Evolutionary conservation across 768 basidiomycete species (phyloP).

Genomic region (Phylloporus arenicola): DNA sequence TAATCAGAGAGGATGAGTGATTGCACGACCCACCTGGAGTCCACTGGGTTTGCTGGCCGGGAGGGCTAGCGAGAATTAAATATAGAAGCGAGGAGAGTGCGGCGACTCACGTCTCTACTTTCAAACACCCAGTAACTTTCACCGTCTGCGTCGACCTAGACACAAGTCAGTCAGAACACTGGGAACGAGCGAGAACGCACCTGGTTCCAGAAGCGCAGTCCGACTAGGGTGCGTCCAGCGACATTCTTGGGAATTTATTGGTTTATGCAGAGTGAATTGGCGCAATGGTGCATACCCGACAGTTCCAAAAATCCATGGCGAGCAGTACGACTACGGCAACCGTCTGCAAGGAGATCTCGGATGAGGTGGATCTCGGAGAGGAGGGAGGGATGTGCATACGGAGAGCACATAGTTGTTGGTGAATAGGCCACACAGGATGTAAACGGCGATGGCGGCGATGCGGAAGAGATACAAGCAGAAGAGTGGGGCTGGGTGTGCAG

Average conservation of each 20-base stretch:
- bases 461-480: constrained; percentile 88
- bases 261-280: background rate
- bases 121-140: constrained; percentile 98
- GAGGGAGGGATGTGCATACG: constrained; percentile 41
- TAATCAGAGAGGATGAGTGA: constrained; percentile 1
- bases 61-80: constrained; percentile 55
- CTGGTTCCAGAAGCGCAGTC: constrained; percentile 97
- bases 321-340: constrained; percentile 90
- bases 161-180: background rate
- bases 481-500: constrained; percentile 77
- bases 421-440: constrained; percentile 89
- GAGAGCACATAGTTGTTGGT: constrained; percentile 90
- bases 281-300: constrained; percentile 50
- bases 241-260: constrained; percentile 63
- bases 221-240: constrained; percentile 87
- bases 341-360: constrained; percentile 43
- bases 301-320: constrained; percentile 99
- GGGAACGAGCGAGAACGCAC: constrained; percentile 27
- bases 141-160: constrained; percentile 90
- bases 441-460: constrained; percentile 81
- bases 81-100: background rate
- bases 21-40: constrained; percentile 61
- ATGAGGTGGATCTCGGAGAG: background rate
- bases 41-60: constrained; percentile 80
- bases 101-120: constrained; percentile 75